Evolutionary conservation across 1,284 basidiomycete genomes (phyloP).

Genomic region (Afroboletus lepidellus): DNA sequence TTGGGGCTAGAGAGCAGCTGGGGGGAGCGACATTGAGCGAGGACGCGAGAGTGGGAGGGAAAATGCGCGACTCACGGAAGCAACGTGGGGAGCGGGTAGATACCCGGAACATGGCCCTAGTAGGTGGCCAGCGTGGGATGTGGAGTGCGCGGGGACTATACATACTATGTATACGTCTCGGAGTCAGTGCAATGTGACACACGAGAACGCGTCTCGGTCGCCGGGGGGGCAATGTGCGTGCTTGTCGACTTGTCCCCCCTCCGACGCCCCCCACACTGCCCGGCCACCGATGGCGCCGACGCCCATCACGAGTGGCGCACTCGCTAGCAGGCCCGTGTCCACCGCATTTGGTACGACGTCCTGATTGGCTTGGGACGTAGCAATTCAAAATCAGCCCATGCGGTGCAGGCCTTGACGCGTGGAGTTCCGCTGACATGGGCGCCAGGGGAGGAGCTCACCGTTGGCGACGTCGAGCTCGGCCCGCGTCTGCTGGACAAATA

Average conservation of each 20-base stretch:
- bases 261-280: not conserved
- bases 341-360: conserved; percentile 17
- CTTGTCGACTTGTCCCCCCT: not conserved
- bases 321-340: conserved; percentile 7
- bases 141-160: conserved; percentile 11
- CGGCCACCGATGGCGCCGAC: not conserved
- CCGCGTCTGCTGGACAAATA: not conserved
- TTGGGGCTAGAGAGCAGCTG: not conserved
- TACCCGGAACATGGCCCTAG: not conserved
- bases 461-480: conserved; percentile 7
- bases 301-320: conserved; percentile 11
- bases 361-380: not conserved
- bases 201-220: conserved; percentile 13
- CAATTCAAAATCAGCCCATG: conserved; percentile 19
- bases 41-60: conserved; percentile 1
- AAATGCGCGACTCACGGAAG: conserved; percentile 17
- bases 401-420: conserved; percentile 13
- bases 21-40: not conserved
- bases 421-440: conserved; percentile 10
- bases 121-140: conserved; percentile 21
- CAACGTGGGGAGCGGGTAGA: conserved; percentile 24
- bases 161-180: conserved; percentile 14
- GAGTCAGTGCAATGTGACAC: conserved; percentile 25
- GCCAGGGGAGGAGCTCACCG: not conserved
- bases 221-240: not conserved